A percentile compares a stretch with the other conserved stretches of the same genome.
Conservation (phyloP, 805 yeast species). For the Yamadazyma sp. region DNA sequence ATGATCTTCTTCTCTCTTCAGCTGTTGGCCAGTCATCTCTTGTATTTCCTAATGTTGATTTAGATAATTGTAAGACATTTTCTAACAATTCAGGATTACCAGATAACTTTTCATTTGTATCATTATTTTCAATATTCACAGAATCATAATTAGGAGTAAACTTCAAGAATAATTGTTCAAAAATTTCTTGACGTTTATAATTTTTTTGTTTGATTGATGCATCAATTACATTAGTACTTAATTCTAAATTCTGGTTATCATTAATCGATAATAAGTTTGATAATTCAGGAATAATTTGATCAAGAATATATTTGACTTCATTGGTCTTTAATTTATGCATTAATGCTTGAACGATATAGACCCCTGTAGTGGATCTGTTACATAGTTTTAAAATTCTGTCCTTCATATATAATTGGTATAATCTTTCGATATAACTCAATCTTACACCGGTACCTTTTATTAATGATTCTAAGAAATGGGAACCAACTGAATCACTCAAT, state of each 20-base stretch:
- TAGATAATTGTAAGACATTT: conserved; percentile 58
- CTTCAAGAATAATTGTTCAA: conserved; percentile 41
- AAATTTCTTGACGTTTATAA: conserved; percentile 59
- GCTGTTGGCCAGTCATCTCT: conserved; percentile 91
- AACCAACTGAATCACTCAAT: conserved; percentile 85
- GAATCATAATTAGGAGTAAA: conserved; percentile 39
- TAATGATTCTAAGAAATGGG: conserved; percentile 80
- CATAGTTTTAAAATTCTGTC: conserved; percentile 72
- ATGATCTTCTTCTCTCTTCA: conserved; percentile 76
- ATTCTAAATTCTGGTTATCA: conserved; percentile 64
- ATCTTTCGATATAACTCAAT: conserved; percentile 63
- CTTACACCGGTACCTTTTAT: conserved; percentile 61
- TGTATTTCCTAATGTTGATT: conserved; percentile 77
- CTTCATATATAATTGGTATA: conserved; percentile 68
- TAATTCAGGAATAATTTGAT: conserved; percentile 64
- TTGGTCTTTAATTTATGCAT: conserved; percentile 60
- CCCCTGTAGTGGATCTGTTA: conserved; percentile 80
- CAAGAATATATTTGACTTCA: conserved; percentile 62
- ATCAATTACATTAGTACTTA: conserved; percentile 63
- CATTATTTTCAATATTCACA: conserved; percentile 12
- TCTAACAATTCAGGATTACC: conserved; percentile 54
- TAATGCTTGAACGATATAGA: conserved; percentile 71
- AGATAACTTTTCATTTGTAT: conserved; percentile 5
- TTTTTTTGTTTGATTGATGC: conserved; percentile 58
- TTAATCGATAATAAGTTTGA: conserved; percentile 47